Conservation (phyloP, 805 yeast genomes). For the Wickerhamomyces rabaulensis region DNA sequence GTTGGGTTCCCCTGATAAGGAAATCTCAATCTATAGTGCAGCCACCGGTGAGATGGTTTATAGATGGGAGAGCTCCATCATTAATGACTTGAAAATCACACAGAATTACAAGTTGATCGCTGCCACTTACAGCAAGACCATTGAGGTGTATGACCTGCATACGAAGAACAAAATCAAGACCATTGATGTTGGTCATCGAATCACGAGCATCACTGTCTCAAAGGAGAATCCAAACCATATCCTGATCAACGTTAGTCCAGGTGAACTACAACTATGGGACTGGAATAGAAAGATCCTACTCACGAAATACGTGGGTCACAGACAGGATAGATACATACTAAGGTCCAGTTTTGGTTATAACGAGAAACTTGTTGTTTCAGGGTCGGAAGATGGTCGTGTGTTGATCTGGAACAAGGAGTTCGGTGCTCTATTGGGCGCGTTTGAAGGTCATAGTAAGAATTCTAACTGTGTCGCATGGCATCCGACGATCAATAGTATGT, state of each 20-base stretch:
- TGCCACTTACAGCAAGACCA: conserved; percentile 56
- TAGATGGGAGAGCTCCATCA: conserved; percentile 37
- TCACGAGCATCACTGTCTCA: conserved; percentile 63
- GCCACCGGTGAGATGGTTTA: conserved; percentile 23
- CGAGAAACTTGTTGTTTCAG: conserved; percentile 70
- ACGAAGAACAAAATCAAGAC: conserved; percentile 37
- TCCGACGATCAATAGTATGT: conserved; percentile 38
- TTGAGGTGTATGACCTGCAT: conserved; percentile 54
- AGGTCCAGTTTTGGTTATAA: conserved; percentile 72
- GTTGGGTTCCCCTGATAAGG: conserved; percentile 75
- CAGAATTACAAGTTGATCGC: conserved; percentile 61
- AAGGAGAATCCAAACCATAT: conserved; percentile 45
- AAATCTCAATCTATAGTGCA: conserved; percentile 42
- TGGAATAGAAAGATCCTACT: conserved; percentile 50
- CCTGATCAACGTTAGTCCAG: conserved; percentile 63
- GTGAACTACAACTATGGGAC: conserved; percentile 81
- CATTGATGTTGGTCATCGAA: conserved; percentile 47
- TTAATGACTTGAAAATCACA: conserved; percentile 65
- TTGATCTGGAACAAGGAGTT: conserved; percentile 74
- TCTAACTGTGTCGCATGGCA: conserved; percentile 79
- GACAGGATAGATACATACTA: conserved; percentile 63
- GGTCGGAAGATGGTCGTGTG: conserved; percentile 75
- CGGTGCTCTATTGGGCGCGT: conserved; percentile 54
- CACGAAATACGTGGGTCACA: conserved; percentile 66
- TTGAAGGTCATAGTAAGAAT: conserved; percentile 58